phyloP scores from a whole-genome alignment of 805 yeast species.

The Brettanomyces sp. region DNA sequence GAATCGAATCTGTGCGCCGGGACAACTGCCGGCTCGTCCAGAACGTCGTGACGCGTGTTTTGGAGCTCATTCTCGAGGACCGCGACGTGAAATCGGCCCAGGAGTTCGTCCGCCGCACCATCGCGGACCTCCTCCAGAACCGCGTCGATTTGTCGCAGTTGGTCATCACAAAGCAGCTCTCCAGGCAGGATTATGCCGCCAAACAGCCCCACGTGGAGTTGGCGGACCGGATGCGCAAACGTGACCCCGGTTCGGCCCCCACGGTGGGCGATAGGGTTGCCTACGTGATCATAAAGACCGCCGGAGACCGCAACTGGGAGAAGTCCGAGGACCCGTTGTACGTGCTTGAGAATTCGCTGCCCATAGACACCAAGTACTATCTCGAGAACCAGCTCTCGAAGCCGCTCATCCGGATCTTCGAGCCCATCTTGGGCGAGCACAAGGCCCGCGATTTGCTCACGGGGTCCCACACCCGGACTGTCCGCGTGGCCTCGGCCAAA shows the following conservation, averaged over 20 bases:
- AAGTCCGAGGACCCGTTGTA: constrained; percentile 95
- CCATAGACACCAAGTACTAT: constrained; percentile 91
- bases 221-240: constrained; percentile 89
- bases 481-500: constrained; percentile 63
- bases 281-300: constrained; percentile 79
- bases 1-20: constrained; percentile 96
- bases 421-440: constrained; percentile 85
- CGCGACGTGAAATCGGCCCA: constrained; percentile 83
- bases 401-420: constrained; percentile 87
- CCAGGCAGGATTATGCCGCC: constrained; percentile 84
- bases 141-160: constrained; percentile 86
- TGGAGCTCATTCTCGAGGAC: constrained; percentile 77
- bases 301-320: constrained; percentile 82
- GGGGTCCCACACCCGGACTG: constrained; percentile 78
- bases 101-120: constrained; percentile 73
- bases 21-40: constrained; percentile 95
- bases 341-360: constrained; percentile 84
- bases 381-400: constrained; percentile 86
- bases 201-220: constrained; percentile 97
- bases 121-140: constrained; percentile 85
- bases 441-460: constrained; percentile 71
- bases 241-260: constrained; percentile 98
- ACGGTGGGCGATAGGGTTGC: constrained; percentile 97
- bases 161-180: constrained; percentile 87
- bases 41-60: constrained; percentile 84